Evolutionary conservation across 129 eudicot species (phyloP).

Genomic region (Apium graveolens): DNA sequence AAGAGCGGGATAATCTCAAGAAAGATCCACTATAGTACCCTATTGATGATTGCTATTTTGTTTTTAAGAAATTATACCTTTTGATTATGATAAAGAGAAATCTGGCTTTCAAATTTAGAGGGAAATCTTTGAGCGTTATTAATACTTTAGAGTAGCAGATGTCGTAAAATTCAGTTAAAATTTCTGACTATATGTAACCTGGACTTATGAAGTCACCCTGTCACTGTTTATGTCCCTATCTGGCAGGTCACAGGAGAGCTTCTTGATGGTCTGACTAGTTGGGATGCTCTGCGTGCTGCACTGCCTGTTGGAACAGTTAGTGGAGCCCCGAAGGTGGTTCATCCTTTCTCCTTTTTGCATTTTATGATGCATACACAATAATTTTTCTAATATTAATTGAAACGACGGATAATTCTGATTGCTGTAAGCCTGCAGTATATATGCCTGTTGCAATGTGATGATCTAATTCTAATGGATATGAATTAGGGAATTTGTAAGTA

Average conservation of each 20-base stretch:
- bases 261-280: constrained; percentile 58
- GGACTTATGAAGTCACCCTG: background rate
- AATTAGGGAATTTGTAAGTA: no score
- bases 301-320: constrained; percentile 99
- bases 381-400: background rate
- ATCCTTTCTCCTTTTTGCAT: background rate
- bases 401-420: background rate
- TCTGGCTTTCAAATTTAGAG: background rate
- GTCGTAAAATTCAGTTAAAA: background rate
- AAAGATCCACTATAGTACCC: no score
- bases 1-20: no score
- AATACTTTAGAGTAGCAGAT: background rate
- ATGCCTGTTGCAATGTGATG: background rate
- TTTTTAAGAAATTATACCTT: background rate
- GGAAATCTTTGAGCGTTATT: background rate
- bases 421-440: background rate
- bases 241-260: constrained; percentile 89
- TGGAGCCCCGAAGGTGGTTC: constrained; percentile 90
- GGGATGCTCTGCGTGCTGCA: constrained; percentile 99
- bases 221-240: constrained; percentile 3
- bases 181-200: background rate
- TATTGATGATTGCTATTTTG: no score
- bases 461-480: background rate
- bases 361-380: background rate
- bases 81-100: background rate